Conservation (phyloP, 345 rosid species). For the Eucalyptus sp. region DNA sequence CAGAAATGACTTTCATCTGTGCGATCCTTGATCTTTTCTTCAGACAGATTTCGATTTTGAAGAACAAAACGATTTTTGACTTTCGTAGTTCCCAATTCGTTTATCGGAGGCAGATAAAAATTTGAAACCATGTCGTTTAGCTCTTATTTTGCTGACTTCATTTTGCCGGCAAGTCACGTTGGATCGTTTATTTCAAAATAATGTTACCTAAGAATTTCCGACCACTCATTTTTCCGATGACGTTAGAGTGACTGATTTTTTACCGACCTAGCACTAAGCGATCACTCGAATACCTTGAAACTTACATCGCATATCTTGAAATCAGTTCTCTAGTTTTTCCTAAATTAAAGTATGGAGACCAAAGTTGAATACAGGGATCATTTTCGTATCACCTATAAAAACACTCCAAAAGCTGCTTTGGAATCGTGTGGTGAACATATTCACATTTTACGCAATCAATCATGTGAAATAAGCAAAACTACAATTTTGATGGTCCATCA, state of each 20-base stretch:
- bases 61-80: not conserved
- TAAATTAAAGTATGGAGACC: not conserved
- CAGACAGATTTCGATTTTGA: not conserved
- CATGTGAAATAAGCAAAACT: not conserved
- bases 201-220: rapidly evolving
- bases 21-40: not conserved
- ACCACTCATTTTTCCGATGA: not conserved
- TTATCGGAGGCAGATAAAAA: not conserved
- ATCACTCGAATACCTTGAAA: not conserved
- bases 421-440: not conserved
- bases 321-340: not conserved
- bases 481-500: not conserved
- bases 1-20: not conserved
- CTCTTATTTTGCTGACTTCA: not conserved
- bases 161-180: not conserved
- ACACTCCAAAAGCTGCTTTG: not conserved
- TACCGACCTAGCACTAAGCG: rapidly evolving
- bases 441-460: not conserved
- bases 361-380: not conserved
- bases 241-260: not conserved
- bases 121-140: not conserved
- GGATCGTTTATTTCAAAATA: not conserved
- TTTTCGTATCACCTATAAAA: not conserved
- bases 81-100: not conserved
- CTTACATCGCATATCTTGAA: not conserved